Base-by-base conservation (phyloP, 768 basidiomycete species). In the Hygrocybe coccinea region DNA sequence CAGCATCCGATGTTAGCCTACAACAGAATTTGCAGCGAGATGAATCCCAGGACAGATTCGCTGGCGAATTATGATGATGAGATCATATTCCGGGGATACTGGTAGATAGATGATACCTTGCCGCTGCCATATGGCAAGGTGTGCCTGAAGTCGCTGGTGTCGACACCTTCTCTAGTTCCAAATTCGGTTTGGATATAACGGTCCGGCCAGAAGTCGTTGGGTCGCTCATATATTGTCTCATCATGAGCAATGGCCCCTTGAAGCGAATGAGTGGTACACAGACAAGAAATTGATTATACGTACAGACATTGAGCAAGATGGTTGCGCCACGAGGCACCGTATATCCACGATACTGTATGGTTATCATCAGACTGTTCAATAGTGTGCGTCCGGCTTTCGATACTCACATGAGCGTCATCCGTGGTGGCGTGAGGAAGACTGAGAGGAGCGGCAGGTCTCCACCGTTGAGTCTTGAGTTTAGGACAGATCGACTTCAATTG, bases 401-500 rank as follows among this genome's bases (percentile, higher is more conserved):
- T 37, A 50, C 54, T 34, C 14, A 55, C 54, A 46, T 55, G 35
- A 12, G 37, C 54, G 24, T 56, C 54, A 34, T 56, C 45, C 17
- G 43, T 50, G n/a, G 56, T 50, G 2, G 46, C 57, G 54, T 65
- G 63, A 15, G 64, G 64, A 9, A 65, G n/a, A 19, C 55, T 46
- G 6, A 64, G 22, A 10, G 64, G 64, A 3, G 56, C 50, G 11
- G 60, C 33, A 37, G 65, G 64, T 43, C 65, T 46, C 41, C 60
- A 64, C 5, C 65, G 57, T 46, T 62, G 57, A 10, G 52, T 52
- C 62, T 64, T 38, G 9, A 19, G 19, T 14, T 17, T 35, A n/a
- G n/a, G 55, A 63, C 67, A 19, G 54, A 51, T 38, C 2, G 67
- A 64, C 22, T 60, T 57, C 4, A 65, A 24, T 50, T 59, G 69